Evolutionary conservation across 192 early-diverging fungal genomes (phyloP).

Genomic region (Backusella parvicylindrica): DNA sequence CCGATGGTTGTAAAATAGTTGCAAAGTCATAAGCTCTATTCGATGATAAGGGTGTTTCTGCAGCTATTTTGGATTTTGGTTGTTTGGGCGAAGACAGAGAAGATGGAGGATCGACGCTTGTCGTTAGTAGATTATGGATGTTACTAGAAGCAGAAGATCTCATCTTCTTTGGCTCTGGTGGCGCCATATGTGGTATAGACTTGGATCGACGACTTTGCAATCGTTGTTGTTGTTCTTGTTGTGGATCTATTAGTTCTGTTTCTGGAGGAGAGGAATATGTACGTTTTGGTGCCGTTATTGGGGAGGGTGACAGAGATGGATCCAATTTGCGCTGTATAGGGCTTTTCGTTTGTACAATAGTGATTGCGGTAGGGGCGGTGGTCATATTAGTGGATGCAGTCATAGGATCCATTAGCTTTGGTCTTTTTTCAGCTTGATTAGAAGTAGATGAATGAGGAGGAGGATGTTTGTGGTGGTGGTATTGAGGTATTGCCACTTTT

Average conservation of each 20-base stretch:
- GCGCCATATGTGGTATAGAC: constrained; percentile 11
- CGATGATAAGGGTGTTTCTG: neutral
- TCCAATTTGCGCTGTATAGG: neutral
- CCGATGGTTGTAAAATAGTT: constrained; percentile 14
- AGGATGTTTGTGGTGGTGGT: neutral
- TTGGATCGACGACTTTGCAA: neutral
- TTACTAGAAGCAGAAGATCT: constrained; percentile 4
- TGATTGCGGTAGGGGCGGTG: neutral
- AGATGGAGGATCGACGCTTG: constrained; percentile 7
- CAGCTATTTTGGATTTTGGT: neutral
- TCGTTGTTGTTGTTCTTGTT: neutral
- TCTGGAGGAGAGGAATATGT: neutral
- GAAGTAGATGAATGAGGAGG: neutral
- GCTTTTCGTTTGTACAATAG: neutral
- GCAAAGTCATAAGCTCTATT: constrained; percentile 16
- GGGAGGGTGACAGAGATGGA: neutral
- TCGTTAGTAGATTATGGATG: constrained; percentile 22
- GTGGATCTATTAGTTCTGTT: neutral
- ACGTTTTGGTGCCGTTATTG: neutral
- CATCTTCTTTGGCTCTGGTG: neutral
- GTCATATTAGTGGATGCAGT: neutral
- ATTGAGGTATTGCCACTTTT: neutral
- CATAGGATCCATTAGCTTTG: neutral
- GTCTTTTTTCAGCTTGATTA: neutral
- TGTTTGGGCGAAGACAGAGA: neutral